Base-by-base conservation (phyloP, 2,329 filamentous ascomycete species). In the Ceratocystis destructans region DNA sequence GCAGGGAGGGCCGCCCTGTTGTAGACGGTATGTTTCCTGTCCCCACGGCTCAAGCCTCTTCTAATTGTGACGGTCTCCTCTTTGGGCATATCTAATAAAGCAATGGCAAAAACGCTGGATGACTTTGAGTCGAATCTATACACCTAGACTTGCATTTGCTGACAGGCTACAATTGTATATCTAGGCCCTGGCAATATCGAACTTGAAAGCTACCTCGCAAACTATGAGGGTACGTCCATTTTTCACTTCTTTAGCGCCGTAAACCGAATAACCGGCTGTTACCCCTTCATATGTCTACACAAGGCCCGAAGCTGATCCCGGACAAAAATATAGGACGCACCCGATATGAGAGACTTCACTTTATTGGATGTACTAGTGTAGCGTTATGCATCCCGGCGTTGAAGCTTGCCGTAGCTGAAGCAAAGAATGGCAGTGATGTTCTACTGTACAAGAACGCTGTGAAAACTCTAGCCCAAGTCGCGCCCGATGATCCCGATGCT, bases 181-280 rank as follows among this genome's bases (percentile, higher is more conserved):
- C 46, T 64, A 93, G 89, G 90, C 61, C 76, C 83, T 5, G 92
- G 93, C 8, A 96, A 93, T 73, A 87, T 97, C 71, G 94, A 97
- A 72, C 82, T 99, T 53, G 90, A 96, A 69, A 84, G 88, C 46
- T 97, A 96, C 75, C 88, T 96, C 62, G 82, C 87, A 70, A 96
- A 96, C 73, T 99, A 97, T 76, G 82, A 80, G 73, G 90, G 92
- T 92, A 77, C 59, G 78, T 48, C 20, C n/a, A n/a, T 10, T 48
- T 22, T 4, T 17, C 46, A n/a, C 46, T 3, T 15, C 46, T 48
- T 22, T 48, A 15, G n/a, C n/a, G 46, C 17, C 48, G 7, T 25
- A 25, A 7, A 20, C 48, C 5, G 5, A 22, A 25, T 12, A 20
- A 25, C 48, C 17, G 10, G 37, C 37, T 12, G 37, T 41, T 41